Base-by-base conservation (phyloP, 2,329 filamentous ascomycete species). In the Penicillium sp. region DNA sequence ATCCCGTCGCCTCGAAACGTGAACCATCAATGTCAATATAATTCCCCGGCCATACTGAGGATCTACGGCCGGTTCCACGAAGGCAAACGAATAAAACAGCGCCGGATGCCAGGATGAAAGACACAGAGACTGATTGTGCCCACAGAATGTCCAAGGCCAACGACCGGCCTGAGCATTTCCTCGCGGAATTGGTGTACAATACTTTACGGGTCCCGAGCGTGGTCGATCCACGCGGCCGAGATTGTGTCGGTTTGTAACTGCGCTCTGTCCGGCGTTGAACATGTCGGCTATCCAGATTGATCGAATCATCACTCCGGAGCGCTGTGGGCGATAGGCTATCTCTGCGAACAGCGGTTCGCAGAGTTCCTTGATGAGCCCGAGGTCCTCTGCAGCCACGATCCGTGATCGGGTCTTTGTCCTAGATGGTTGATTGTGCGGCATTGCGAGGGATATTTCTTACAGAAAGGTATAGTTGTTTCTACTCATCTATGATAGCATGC, bases 181-280 rank as follows among this genome's bases (percentile, higher is more conserved):
- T 55, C 44, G n/a, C 56, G 45, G 33, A 60, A 60, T 15, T 53
- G 41, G 31, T 62, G 61, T 48, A 62, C 55, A 45, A 64, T 39
- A 57, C 87, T 79, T 15, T 88, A 74, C 4, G 94, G 75, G 65
- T 94, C 89, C 29, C 87, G 80, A 33, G 84, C 69, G 62, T 89
- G 81, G 65, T 94, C 88, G 48, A 79, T 71, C 86, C 87, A 94
- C 48, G 78, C 35, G 23, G 27, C 35, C 35, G 14, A 38, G 20
- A 26, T 38, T 38, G 6, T 38, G 17, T 8, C 6, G 17, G 15
- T 32, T 38, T n/a, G 20, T 27, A 4, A 32, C 19, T 10, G 27
- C 35, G 14, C 35, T 38, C 16, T 38, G 27, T 11, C 35, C 35
- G 10, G 31, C 11, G 15, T 38, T 38, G 18, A 31, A 38, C 27